phyloP scores from a whole-genome alignment of 768 basidiomycete species.

The Gautieria morchelliformis region DNA sequence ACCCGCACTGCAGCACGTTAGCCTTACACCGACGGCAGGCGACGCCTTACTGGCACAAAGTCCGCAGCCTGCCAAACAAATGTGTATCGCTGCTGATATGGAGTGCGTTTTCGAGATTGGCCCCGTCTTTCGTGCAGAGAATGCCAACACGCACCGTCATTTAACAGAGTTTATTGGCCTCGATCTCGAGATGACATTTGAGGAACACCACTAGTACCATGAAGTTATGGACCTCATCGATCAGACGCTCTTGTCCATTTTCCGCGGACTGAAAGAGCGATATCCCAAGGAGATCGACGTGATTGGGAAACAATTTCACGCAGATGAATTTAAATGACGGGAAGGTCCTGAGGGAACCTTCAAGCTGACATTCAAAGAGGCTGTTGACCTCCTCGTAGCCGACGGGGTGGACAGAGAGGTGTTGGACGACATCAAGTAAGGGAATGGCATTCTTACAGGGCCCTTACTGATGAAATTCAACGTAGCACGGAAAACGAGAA shows the following conservation, averaged over 20 bases:
- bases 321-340: conserved; percentile 92
- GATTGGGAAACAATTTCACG: conserved; percentile 82
- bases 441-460: not conserved
- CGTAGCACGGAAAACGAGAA: conserved; percentile 91
- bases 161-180: conserved; percentile 98
- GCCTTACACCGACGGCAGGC: conserved; percentile 33
- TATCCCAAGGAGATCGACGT: conserved; percentile 77
- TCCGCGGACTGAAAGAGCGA: conserved; percentile 68
- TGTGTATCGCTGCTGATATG: conserved; percentile 98
- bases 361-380: conserved; percentile 77
- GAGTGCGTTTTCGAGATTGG: conserved; percentile 98
- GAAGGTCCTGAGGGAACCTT: conserved; percentile 89
- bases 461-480: too few relatives aligned
- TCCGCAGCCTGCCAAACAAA: conserved; percentile 96
- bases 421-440: conserved; percentile 85
- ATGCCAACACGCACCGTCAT: conserved; percentile 95
- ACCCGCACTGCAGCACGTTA: not conserved
- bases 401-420: conserved; percentile 73
- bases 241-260: conserved; percentile 75
- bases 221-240: conserved; percentile 94
- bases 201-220: conserved; percentile 98
- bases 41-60: conserved; percentile 91
- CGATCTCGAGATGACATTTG: conserved; percentile 98
- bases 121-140: conserved; percentile 93
- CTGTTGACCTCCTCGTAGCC: conserved; percentile 75